Evolutionary conservation across 192 early-diverging fungal species (phyloP), one percentile per base, ranked within the genome.

Genomic region (Obelidium mucronatum): DNA sequence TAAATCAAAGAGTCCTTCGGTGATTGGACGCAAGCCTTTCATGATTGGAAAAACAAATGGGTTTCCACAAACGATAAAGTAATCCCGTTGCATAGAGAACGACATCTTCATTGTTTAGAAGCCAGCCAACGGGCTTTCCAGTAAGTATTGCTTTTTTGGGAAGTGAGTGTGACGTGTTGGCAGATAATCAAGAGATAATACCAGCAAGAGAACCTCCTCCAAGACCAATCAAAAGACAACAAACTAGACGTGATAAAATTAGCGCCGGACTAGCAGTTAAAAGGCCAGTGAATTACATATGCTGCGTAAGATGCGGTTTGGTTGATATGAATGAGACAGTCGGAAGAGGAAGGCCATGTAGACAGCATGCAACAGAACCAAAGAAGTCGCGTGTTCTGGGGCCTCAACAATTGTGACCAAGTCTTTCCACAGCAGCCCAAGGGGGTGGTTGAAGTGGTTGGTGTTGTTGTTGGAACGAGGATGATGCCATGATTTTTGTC

Each of bases 171-270:
- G 44, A 48, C 44, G 19, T 48, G 17, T 44, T 44, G 42, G 42
- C 42, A 44, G 44, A 48, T 48, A 15, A 48, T 48, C 8, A 48
- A 19, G 44, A 19, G 0, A 6, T 6, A 6, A 19, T 48, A 81
- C 76, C 65, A 5, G 76, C 78, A 4, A 79, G 13, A 36, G 77
- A 72, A 31, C 81, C 73, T 28, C 82, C 82, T 40, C 82, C 82
- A 11, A 83, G 24, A 37, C 63, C 75, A 31, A 76, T 66, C 8
- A 76, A 17, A 17, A 42, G 26, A 30, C 39, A 56, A 13, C n/a
- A 28, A n/a, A 76, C 71, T 73, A 17, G 30, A 44, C 5, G 58
- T 39, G 19, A 28, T n/a, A 6, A 6, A 54, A 31, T n/a, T n/a
- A n/a, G n/a, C n/a, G n/a, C n/a, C n/a, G n/a, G n/a, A n/a, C 19